Base-by-base conservation (phyloP, 495 filamentous ascomycete species). In the Chaetomium tenue region DNA sequence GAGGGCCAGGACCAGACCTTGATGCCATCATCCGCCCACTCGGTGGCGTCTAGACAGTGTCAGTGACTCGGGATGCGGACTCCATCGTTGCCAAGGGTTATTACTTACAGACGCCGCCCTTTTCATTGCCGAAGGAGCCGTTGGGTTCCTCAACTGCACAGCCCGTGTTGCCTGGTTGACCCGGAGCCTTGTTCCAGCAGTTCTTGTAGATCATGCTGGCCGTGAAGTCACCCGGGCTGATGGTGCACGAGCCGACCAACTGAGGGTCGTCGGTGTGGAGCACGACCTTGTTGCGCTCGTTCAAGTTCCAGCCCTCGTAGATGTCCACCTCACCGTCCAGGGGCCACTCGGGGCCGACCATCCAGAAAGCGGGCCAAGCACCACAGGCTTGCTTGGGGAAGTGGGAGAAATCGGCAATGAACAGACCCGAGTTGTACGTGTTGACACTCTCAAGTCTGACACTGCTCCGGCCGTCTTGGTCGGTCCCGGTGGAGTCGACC, bases 261-360 rank as follows among this genome's bases (percentile, higher is more conserved):
- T 71, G 65, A 0, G 87, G 85, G 79, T 76, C 74, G 18, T 77
- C 78, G 1, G 91, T 92, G 72, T 97, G 93, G 63, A 90, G 76
- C 16, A 91, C 87, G 61, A 93, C 85, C 56, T 80, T 72, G 74
- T 96, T 91, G 56, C 78, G 71, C 2, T 77, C 71, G 58, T 87
- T 79, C 63, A 79, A 60, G 75, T 93, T 91, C 72, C 93, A 90
- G 60, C 87, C 87, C 77, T 97, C 92, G 68, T 94, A 90, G 70
- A 96, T 90, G 78, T 96, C 92, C 65, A 95, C 88, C 77, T 97
- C 92, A 28, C 92, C 92, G 61, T 85, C 82, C 5, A 75, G 73
- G 0, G 92, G 92, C 92, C 92, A 97, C 47, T 84, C 79, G 55
- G 81, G 77, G 30, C 91, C 90, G 13, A 86, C 78, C n/a, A 87